A percentile compares a stretch with the other conserved stretches of the same genome.
Evolutionary conservation across 495 filamentous ascomycete species (phyloP).

Genomic region (Astrocystis sublimbata): DNA sequence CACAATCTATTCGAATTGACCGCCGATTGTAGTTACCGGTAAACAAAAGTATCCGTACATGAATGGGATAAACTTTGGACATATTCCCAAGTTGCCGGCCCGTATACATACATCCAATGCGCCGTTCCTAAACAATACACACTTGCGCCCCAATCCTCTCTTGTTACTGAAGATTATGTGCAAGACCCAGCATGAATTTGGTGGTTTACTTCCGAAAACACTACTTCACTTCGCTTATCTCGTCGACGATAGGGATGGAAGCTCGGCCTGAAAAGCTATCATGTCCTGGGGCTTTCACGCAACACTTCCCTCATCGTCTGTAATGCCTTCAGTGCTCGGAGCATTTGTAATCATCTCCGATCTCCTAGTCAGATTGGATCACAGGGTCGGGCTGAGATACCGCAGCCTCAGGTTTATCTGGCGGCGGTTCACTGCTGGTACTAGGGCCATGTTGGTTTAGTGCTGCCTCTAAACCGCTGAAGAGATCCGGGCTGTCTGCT

Average conservation of each 20-base stretch:
- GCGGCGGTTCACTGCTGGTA: constrained; percentile 17
- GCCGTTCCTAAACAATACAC: not conserved
- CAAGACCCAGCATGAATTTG: not conserved
- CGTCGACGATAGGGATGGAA: no score
- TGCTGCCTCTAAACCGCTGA: constrained; percentile 33
- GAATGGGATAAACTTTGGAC: not conserved
- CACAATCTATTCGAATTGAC: not conserved
- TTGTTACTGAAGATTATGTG: not conserved
- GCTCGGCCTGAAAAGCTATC: no score
- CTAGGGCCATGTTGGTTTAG: constrained; percentile 29
- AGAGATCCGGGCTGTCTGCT: constrained; percentile 31
- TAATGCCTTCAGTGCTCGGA: no score
- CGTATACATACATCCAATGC: not conserved
- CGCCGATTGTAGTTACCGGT: not conserved
- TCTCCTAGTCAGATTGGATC: not conserved
- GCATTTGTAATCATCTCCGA: no score
- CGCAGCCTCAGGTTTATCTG: constrained; percentile 15
- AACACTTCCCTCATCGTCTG: no score
- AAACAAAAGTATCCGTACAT: not conserved
- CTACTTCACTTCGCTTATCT: no score
- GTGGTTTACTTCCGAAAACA: no score
- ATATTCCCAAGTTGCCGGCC: not conserved
- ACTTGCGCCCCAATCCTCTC: not conserved
- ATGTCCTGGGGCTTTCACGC: no score
- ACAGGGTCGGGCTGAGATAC: not conserved